Evolutionary conservation across 192 early-diverging fungal genomes (phyloP).

Genomic region (Dimargaris xerosporica): DNA sequence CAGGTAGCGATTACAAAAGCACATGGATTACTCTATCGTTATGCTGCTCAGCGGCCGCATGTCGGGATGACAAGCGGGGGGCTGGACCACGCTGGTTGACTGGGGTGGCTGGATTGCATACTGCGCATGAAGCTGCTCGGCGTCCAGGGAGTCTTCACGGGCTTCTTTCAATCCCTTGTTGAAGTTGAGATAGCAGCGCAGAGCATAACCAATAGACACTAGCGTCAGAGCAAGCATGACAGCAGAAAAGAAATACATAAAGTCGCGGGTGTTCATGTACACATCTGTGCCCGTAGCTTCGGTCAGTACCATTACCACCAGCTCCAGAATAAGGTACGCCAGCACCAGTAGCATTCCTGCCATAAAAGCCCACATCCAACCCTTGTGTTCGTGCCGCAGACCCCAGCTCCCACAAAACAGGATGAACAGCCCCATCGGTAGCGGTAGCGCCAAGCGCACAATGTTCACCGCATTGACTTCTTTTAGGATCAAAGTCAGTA

Average conservation of each 20-base stretch:
- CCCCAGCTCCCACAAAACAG: conserved; percentile 27
- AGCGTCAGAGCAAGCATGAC: conserved; percentile 26
- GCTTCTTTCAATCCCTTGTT: conserved; percentile 30
- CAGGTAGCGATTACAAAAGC: too few relatives aligned
- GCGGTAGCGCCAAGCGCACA: not conserved
- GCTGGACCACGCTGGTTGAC: too few relatives aligned
- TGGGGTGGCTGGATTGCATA: too few relatives aligned
- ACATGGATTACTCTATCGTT: too few relatives aligned
- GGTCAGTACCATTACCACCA: not conserved
- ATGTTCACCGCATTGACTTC: conserved; percentile 13
- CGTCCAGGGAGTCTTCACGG: too few relatives aligned
- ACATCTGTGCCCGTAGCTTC: conserved; percentile 5
- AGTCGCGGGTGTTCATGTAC: conserved; percentile 29
- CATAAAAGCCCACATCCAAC: conserved; percentile 19
- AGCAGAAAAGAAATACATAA: conserved; percentile 29
- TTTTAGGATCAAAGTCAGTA: conserved; percentile 38
- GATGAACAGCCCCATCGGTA: conserved; percentile 16
- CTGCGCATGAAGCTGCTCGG: too few relatives aligned
- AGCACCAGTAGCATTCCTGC: conserved; percentile 15
- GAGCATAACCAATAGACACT: conserved; percentile 28
- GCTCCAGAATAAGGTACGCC: conserved; percentile 22
- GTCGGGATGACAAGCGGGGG: too few relatives aligned
- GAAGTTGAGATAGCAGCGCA: conserved; percentile 34
- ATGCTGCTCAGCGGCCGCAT: too few relatives aligned
- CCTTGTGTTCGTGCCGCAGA: conserved; percentile 24